Conservation (phyloP, 192 early-diverging fungal genomes). For the Entomortierella chlamydospora region DNA sequence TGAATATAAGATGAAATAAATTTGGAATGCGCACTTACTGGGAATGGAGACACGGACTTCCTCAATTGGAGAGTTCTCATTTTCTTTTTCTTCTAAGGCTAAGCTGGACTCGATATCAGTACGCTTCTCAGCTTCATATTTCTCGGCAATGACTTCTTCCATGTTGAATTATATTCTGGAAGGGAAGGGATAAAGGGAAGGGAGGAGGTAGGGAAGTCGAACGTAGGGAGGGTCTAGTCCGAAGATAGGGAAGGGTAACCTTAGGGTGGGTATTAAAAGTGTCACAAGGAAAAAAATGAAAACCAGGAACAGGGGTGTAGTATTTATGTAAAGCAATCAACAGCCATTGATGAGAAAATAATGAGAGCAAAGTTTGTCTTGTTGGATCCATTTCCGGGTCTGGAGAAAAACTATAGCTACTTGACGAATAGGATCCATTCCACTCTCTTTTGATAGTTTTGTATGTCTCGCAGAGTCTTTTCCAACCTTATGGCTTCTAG, state of each 20-base stretch:
- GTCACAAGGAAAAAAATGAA: too few species aligned
- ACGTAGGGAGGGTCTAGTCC: neutral
- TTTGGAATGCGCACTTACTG: slow-evolving; percentile 28
- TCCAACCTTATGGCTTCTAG: too few species aligned
- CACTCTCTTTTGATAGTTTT: too few species aligned
- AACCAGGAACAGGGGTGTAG: too few species aligned
- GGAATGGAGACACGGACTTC: slow-evolving; percentile 56
- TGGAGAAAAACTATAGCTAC: too few species aligned
- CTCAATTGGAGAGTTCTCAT: slow-evolving; percentile 60
- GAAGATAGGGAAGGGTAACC: neutral
- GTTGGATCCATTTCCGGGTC: too few species aligned
- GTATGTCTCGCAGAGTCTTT: too few species aligned
- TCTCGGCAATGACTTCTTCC: slow-evolving; percentile 39
- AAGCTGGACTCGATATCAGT: slow-evolving; percentile 5
- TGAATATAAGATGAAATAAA: neutral
- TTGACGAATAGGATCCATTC: too few species aligned
- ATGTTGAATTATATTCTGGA: slow-evolving; percentile 10
- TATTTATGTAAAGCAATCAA: too few species aligned
- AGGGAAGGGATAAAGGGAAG: slow-evolving; percentile 1
- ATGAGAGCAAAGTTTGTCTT: too few species aligned
- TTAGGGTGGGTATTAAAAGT: too few species aligned
- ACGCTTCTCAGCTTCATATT: slow-evolving; percentile 14
- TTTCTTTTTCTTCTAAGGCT: slow-evolving; percentile 38
- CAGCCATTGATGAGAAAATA: too few species aligned
- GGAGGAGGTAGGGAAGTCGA: neutral